Evolutionary conservation across 768 basidiomycete species (phyloP).

Genomic region (Pisolithus orientalis): DNA sequence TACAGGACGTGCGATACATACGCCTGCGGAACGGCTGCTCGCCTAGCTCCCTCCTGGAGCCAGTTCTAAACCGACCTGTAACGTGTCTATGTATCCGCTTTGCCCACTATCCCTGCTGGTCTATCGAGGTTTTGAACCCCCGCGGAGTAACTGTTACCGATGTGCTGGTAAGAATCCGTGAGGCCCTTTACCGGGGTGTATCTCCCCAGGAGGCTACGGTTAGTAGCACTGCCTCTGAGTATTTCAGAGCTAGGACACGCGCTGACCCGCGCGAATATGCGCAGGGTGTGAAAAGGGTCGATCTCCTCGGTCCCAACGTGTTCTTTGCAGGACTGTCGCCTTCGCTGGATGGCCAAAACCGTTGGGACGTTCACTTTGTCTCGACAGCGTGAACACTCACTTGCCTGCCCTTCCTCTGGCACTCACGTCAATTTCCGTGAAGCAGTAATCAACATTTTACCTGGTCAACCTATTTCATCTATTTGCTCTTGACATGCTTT

Average conservation of each 20-base stretch:
- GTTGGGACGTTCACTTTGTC: conserved; percentile 26
- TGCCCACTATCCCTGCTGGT: conserved; percentile 20
- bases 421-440: neutral
- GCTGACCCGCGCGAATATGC: conserved; percentile 29
- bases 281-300: conserved; percentile 36
- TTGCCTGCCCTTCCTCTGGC: neutral
- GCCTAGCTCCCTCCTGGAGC: conserved; percentile 10
- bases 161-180: conserved; percentile 22
- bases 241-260: conserved; percentile 21
- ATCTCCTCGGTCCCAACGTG: conserved; percentile 29
- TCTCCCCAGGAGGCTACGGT: conserved; percentile 22
- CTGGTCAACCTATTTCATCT: neutral
- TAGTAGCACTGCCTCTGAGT: conserved; percentile 21
- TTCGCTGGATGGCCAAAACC: conserved; percentile 20
- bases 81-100: conserved; percentile 14
- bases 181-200: conserved; percentile 21
- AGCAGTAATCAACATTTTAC: neutral
- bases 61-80: conserved; percentile 18
- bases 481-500: neutral
- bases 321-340: conserved; percentile 26
- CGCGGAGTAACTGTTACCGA: conserved; percentile 23
- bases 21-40: conserved; percentile 14
- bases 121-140: conserved; percentile 24
- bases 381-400: neutral
- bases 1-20: conserved; percentile 19